phyloP scores from a whole-genome alignment of 768 basidiomycete species.

The Boletellus ananiceps region DNA sequence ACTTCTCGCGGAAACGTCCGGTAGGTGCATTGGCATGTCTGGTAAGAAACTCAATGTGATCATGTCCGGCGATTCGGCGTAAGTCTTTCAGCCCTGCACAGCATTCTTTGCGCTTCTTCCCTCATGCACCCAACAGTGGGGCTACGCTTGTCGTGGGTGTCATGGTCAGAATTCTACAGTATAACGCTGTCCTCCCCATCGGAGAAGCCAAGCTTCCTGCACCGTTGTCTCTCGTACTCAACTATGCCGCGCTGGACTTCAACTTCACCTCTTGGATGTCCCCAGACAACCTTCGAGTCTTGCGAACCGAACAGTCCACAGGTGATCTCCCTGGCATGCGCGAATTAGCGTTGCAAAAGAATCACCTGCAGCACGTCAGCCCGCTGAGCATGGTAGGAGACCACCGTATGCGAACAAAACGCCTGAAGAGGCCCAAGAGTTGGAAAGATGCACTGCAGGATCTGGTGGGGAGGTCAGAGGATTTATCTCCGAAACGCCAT shows the following conservation, averaged over 20 bases:
- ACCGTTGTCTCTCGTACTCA: conserved; percentile 81
- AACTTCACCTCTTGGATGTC: conserved; percentile 99
- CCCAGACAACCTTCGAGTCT: conserved; percentile 71
- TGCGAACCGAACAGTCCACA: conserved; percentile 84
- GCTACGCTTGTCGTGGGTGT: conserved; percentile 83
- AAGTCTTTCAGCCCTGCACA: conserved; percentile 33
- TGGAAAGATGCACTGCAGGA: conserved; percentile 58
- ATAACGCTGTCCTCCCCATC: conserved; percentile 31
- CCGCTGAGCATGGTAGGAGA: conserved; percentile 91
- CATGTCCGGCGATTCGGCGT: conserved; percentile 96
- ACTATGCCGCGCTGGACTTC: conserved; percentile 92
- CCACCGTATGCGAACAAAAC: conserved; percentile 34
- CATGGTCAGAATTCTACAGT: conserved; percentile 81
- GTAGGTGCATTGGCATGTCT: conserved; percentile 80
- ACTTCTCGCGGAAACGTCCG: conserved; percentile 74
- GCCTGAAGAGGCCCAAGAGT: conserved; percentile 50
- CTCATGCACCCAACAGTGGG: conserved; percentile 50
- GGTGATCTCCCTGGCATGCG: conserved; percentile 71
- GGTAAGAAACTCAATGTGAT: conserved; percentile 76
- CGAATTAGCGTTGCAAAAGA: conserved; percentile 71
- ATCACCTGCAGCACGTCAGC: conserved; percentile 84
- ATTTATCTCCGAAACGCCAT: conserved; percentile 11
- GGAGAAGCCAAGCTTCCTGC: conserved; percentile 49
- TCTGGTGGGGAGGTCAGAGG: conserved; percentile 39
- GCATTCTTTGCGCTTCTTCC: conserved; percentile 4